Evolutionary conservation across 768 basidiomycete genomes (phyloP).

Genomic region (Tubosaeta brunneosetosa): DNA sequence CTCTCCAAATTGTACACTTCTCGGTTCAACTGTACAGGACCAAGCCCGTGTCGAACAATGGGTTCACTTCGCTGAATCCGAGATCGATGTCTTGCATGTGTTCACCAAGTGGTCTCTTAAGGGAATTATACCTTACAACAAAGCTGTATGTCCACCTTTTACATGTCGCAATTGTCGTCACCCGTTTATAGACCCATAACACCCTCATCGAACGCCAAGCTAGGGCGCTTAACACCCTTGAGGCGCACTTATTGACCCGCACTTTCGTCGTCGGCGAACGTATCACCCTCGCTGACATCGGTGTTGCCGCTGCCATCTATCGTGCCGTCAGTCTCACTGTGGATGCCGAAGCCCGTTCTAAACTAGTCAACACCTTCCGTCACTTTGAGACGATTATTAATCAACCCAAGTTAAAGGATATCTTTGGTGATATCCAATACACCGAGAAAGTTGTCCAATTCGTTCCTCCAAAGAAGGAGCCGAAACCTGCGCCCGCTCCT

Average conservation of each 20-base stretch:
- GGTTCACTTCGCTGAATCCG: constrained; percentile 67
- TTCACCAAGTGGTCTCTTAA: constrained; percentile 41
- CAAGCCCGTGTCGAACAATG: constrained; percentile 82
- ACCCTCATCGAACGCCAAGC: constrained; percentile 47
- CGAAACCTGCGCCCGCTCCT: constrained; percentile 42
- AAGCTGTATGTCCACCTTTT: constrained; percentile 53
- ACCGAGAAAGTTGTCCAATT: constrained; percentile 69
- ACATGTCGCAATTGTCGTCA: background rate
- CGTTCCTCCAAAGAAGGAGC: constrained; percentile 69
- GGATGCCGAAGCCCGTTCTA: constrained; percentile 61
- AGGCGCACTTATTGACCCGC: constrained; percentile 66
- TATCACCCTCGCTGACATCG: constrained; percentile 89
- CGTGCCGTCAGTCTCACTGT: constrained; percentile 51
- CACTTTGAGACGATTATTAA: constrained; percentile 84
- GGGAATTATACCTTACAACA: constrained; percentile 69
- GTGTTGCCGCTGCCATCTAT: constrained; percentile 55
- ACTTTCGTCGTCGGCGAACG: constrained; percentile 95
- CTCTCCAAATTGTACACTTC: constrained; percentile 73
- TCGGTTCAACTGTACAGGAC: constrained; percentile 62
- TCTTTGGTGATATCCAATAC: constrained; percentile 59
- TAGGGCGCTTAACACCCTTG: constrained; percentile 60
- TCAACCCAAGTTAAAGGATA: constrained; percentile 67
- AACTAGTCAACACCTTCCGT: constrained; percentile 75
- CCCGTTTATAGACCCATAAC: constrained; percentile 50
- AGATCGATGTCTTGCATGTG: constrained; percentile 43